Conservation (phyloP, 257 asterid genomes). For the Striga asiatica region DNA sequence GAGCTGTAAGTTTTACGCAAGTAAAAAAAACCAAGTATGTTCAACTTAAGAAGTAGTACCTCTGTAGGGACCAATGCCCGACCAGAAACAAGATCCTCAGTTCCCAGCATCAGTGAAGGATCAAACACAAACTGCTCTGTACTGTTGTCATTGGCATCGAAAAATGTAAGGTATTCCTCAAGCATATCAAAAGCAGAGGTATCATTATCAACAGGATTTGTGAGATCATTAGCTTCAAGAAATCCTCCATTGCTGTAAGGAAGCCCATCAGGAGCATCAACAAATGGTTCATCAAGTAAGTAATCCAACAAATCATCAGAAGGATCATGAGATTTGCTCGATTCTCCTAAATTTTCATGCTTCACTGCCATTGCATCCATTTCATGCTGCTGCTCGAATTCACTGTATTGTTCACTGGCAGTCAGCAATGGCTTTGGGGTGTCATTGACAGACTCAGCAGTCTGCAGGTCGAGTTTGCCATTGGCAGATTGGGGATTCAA, state of each 20-base stretch:
- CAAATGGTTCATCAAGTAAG: constrained; percentile 53
- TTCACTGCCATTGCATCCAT: constrained; percentile 37
- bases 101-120: constrained; percentile 30
- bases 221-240: constrained; percentile 63
- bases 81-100: constrained; percentile 25
- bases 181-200: constrained; percentile 39
- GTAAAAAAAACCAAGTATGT: background rate
- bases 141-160: constrained; percentile 40
- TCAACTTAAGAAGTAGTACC: constrained; percentile 26
- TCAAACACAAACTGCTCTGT: constrained; percentile 30
- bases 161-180: constrained; percentile 56
- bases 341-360: constrained; percentile 68
- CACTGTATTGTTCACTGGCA: constrained; percentile 24
- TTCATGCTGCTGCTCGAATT: constrained; percentile 25
- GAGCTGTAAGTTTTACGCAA: background rate
- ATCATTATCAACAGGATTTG: constrained; percentile 36
- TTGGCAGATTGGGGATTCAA: constrained; percentile 25
- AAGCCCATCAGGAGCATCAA: constrained; percentile 32
- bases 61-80: constrained; percentile 19
- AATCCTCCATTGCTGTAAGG: constrained; percentile 46
- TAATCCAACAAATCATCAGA: constrained; percentile 37
- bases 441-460: constrained; percentile 30
- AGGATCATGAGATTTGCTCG: constrained; percentile 35
- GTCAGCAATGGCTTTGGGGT: constrained; percentile 16
- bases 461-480: constrained; percentile 32